phyloP scores from a whole-genome alignment of 1,139 yeast species.

The Schizosaccharomyces versatilis region DNA sequence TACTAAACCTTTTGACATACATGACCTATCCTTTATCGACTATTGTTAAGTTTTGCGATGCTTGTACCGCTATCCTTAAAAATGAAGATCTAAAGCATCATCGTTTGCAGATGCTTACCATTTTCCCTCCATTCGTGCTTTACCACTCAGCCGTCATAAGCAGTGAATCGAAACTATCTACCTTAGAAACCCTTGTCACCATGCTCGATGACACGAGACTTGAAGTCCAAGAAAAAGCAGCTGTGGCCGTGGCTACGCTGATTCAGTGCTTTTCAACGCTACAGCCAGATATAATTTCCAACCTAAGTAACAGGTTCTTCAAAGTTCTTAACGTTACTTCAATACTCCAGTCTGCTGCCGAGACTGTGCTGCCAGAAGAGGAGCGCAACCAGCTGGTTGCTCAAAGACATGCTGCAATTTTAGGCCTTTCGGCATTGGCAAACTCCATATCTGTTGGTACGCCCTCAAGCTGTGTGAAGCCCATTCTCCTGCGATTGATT shows the following conservation, averaged over 20 bases:
- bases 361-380: too few relatives aligned
- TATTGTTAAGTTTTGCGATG: too few relatives aligned
- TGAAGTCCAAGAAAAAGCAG: slow-evolving; percentile 59
- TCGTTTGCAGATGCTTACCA: slow-evolving; percentile 32
- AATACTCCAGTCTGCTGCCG: too few relatives aligned
- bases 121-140: slow-evolving; percentile 11
- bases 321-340: too few relatives aligned
- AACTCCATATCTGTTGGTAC: slow-evolving; percentile 79
- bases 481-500: slow-evolving; percentile 45
- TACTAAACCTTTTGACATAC: too few relatives aligned
- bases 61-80: slow-evolving; percentile 14
- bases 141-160: too few relatives aligned
- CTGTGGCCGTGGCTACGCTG: slow-evolving; percentile 57
- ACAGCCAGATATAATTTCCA: too few relatives aligned
- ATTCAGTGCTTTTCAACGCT: slow-evolving; percentile 35
- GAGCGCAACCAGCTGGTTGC: neutral
- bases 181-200: too few relatives aligned
- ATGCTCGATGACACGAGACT: slow-evolving; percentile 39
- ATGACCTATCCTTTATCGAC: too few relatives aligned
- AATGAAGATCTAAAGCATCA: slow-evolving; percentile 35
- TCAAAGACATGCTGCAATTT: slow-evolving; percentile 60
- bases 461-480: slow-evolving; percentile 83
- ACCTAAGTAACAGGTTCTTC: too few relatives aligned
- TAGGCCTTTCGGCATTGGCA: slow-evolving; percentile 73
- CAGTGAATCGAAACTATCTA: too few relatives aligned